A percentile compares a stretch with the other conserved stretches of the same genome.
Conservation (phyloP, 2,329 filamentous ascomycete genomes). For the Chaetomium olivaceum region DNA sequence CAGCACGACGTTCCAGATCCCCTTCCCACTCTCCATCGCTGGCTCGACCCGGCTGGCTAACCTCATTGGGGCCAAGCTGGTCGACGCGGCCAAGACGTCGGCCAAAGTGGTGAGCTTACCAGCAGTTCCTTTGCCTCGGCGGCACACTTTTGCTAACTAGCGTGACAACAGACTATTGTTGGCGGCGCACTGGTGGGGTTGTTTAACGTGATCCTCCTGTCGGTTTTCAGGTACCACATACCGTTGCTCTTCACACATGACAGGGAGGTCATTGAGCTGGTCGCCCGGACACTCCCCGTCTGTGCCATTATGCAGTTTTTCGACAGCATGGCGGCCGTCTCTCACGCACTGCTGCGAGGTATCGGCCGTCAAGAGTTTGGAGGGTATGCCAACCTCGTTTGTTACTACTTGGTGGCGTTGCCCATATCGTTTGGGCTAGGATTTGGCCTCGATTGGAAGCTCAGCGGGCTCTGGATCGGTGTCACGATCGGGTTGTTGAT, state of each 20-base stretch:
- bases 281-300: slow-evolving; percentile 71
- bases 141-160: not conserved
- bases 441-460: slow-evolving; percentile 74
- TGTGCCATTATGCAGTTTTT: slow-evolving; percentile 89
- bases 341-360: slow-evolving; percentile 82
- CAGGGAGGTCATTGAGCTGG: slow-evolving; percentile 65
- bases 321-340: slow-evolving; percentile 75
- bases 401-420: slow-evolving; percentile 84
- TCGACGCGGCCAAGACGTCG: slow-evolving; percentile 75
- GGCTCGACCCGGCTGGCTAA: slow-evolving; percentile 88
- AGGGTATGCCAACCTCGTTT: slow-evolving; percentile 81
- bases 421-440: slow-evolving; percentile 78
- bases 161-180: slow-evolving; percentile 52
- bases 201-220: slow-evolving; percentile 73
- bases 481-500: slow-evolving; percentile 70
- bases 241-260: slow-evolving; percentile 79
- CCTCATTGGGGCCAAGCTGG: slow-evolving; percentile 82
- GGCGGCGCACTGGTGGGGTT: slow-evolving; percentile 71
- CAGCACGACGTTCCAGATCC: slow-evolving; percentile 83
- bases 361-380: slow-evolving; percentile 87
- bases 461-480: slow-evolving; percentile 80
- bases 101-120: slow-evolving; percentile 66
- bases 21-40: slow-evolving; percentile 88
- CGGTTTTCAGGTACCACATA: slow-evolving; percentile 68
- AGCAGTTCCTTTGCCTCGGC: not conserved